Evolutionary conservation across 257 asterid genomes (phyloP), one percentile per base, ranked within the genome.

Genomic region (Fraxinus excelsior): DNA sequence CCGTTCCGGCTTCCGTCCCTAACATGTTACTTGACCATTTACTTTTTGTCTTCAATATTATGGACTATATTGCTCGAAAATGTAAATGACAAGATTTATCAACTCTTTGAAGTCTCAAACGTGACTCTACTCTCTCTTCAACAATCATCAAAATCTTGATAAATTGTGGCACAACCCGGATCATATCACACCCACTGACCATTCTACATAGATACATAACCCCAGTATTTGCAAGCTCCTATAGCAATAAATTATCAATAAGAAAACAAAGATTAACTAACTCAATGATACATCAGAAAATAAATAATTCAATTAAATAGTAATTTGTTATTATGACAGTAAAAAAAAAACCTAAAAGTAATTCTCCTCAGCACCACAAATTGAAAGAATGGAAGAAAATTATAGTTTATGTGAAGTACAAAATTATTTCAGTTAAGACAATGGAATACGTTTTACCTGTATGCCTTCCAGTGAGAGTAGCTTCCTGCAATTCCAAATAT

Each of bases 401-500:
- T 21, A 25, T 19, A 66, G 62, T 21, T 67, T 60, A 67, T 37
- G 31, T 51, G 28, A 62, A 64, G 44, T 32, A 10, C 25, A 32
- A 53, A 1, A 28, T 28, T 28, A 28, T 28, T 28, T 28, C 31
- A 28, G 31, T 28, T 28, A 32, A 25, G 25, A 74, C 42, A 64
- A 74, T 34, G 46, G 77, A 69, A 62, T 9, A 81, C 32, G 71
- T 35, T 80, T 84, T 79, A 93, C 98, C 98, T 91, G 97, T 80
- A 90, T 90, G 76, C 81, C 85, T 85, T 91, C 98, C 73, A 94
- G 65, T 3, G 97, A 83, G 40, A 82, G 87, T 60, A 94, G 80
- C 76, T 85, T 91, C 96, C 98, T 93, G 90, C 89, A 85, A 77
- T 95, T 76, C 90, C 96, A 56, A n/a, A n/a, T n/a, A n/a, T n/a